Conservation (phyloP, 768 basidiomycete genomes). For the Tricholoma furcatifolium region DNA sequence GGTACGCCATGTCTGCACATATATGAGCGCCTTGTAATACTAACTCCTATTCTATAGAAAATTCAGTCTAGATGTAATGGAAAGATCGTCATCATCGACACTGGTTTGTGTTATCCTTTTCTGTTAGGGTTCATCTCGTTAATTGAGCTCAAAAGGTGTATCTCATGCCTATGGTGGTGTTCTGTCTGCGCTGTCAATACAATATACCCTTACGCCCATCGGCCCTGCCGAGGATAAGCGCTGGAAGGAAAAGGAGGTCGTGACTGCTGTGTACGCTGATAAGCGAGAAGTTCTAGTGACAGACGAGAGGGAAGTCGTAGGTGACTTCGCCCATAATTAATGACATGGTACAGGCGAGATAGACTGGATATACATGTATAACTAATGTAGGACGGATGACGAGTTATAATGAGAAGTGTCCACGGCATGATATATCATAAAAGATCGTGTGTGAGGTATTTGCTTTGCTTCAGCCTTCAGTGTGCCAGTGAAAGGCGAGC, state of each 20-base stretch:
- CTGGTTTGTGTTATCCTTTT: conserved; percentile 44
- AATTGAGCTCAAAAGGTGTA: conserved; percentile 53
- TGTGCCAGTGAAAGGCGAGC: not conserved
- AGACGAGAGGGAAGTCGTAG: conserved; percentile 45
- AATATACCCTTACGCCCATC: conserved; percentile 76
- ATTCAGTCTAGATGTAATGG: conserved; percentile 87
- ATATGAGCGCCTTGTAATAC: not conserved
- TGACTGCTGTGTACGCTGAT: conserved; percentile 64
- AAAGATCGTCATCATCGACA: conserved; percentile 96
- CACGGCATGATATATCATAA: not conserved
- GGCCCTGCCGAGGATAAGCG: conserved; percentile 28
- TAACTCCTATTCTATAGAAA: conserved; percentile 36
- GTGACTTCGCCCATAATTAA: conserved; percentile 31
- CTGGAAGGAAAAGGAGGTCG: conserved; percentile 64
- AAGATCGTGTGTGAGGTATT: not conserved
- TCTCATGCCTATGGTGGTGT: conserved; percentile 95
- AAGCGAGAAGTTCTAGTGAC: conserved; percentile 48
- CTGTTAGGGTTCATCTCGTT: no score
- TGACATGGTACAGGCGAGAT: conserved; percentile 3
- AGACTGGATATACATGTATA: conserved; percentile 2
- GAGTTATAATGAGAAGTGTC: not conserved
- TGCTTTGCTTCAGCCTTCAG: no score
- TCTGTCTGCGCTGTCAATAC: conserved; percentile 83
- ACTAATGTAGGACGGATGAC: not conserved
- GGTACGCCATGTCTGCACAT: conserved; percentile 32